phyloP scores from a whole-genome alignment of 495 filamentous ascomycete species.

The Talaromyces nanjingensis region DNA sequence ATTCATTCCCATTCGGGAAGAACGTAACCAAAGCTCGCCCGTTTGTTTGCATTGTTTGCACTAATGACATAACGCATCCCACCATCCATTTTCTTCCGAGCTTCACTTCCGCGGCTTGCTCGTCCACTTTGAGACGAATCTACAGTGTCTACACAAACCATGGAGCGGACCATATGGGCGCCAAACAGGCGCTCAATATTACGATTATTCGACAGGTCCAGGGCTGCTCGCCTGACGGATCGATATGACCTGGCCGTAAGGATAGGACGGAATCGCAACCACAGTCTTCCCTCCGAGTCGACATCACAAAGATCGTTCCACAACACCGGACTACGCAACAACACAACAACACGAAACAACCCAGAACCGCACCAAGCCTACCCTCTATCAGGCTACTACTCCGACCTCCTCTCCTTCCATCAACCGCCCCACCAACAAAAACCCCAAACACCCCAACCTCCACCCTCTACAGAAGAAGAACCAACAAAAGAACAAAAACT shows the following conservation, averaged over 20 bases:
- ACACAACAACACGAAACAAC: not conserved
- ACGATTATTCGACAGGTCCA: not conserved
- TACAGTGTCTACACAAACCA: not conserved
- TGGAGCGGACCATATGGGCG: not conserved
- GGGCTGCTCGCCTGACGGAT: not conserved
- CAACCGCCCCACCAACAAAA: slow-evolving; percentile 20
- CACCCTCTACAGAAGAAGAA: slow-evolving; percentile 9
- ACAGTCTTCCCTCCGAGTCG: not conserved
- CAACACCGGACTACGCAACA: not conserved
- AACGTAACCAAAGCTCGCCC: not conserved
- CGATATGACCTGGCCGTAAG: not conserved
- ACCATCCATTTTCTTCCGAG: not conserved
- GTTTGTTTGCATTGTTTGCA: slow-evolving; percentile 38
- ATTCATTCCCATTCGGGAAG: slow-evolving; percentile 4
- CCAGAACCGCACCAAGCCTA: slow-evolving; percentile 21
- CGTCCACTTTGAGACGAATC: not conserved
- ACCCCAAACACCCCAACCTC: not conserved
- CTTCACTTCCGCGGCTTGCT: slow-evolving; percentile 2
- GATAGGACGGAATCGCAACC: not conserved
- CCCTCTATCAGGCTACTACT: slow-evolving; percentile 38
- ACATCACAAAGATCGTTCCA: not conserved
- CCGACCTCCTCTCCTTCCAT: slow-evolving; percentile 25
- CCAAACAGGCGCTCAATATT: not conserved
- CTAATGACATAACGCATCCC: slow-evolving; percentile 26
- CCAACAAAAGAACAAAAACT: slow-evolving; percentile 37